Evolutionary conservation across 768 basidiomycete species (phyloP).

Genomic region (Boletus edulis): DNA sequence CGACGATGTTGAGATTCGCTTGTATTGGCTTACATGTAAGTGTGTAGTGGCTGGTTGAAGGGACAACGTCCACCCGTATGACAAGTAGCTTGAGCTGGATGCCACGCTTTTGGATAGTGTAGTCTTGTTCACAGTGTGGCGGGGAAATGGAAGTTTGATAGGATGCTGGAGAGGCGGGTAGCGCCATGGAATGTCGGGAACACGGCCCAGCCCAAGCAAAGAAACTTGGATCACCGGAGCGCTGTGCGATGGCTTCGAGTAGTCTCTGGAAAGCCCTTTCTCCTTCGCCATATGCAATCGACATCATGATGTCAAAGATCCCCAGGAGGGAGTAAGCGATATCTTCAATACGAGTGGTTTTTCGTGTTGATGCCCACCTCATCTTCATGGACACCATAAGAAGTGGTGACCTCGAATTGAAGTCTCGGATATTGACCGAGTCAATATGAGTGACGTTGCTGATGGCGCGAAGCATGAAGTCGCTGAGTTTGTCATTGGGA

Average conservation of each 20-base stretch:
- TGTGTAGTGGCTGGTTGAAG: background rate
- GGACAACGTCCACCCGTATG: background rate
- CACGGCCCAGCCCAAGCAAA: slow-evolving; percentile 12
- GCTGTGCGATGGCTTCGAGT: slow-evolving; percentile 11
- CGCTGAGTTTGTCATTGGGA: slow-evolving; percentile 12
- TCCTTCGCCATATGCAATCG: slow-evolving; percentile 12
- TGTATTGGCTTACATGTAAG: background rate
- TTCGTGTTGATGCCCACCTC: slow-evolving; percentile 14
- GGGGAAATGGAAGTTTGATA: background rate
- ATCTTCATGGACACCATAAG: slow-evolving; percentile 13
- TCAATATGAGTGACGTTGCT: slow-evolving; percentile 1
- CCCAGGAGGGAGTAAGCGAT: slow-evolving; percentile 9
- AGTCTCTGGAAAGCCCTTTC: slow-evolving; percentile 11
- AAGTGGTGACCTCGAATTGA: background rate
- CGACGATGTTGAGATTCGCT: background rate
- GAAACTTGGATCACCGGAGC: slow-evolving; percentile 10
- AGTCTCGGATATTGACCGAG: background rate
- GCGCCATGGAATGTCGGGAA: slow-evolving; percentile 4
- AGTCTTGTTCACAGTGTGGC: slow-evolving; percentile 2
- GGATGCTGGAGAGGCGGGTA: slow-evolving; percentile 12
- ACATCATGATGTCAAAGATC: slow-evolving; percentile 10
- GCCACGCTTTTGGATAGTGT: slow-evolving; percentile 9
- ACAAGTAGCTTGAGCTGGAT: slow-evolving; percentile 8
- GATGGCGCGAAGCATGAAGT: slow-evolving; percentile 1
- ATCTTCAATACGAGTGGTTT: slow-evolving; percentile 10